Conservation (phyloP, 2,329 filamentous ascomycete species). For the Cladosporium austrohemisphaericum region DNA sequence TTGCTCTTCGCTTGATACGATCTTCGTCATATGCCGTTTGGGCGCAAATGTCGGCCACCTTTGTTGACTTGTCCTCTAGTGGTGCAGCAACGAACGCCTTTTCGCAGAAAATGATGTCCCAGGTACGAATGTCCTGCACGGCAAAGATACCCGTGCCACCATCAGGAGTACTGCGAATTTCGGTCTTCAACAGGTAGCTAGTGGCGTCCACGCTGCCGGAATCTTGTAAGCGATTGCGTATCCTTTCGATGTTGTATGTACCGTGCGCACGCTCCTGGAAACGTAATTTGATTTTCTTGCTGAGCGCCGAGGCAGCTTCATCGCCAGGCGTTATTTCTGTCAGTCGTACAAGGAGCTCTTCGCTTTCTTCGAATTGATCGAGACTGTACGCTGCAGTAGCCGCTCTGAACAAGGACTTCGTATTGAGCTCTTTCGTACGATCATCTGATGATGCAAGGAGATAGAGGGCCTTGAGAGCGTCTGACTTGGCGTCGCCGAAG, state of each 20-base stretch:
- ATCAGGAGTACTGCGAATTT: not conserved
- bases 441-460: constrained; percentile 7
- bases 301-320: constrained; percentile 13
- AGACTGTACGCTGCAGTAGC: constrained; percentile 27
- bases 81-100: constrained; percentile 24
- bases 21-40: no score
- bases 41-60: not conserved
- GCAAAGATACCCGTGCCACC: constrained; percentile 5
- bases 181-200: constrained; percentile 15
- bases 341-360: constrained; percentile 13
- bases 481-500: constrained; percentile 20
- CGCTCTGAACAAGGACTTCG: constrained; percentile 25
- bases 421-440: constrained; percentile 15
- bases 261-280: constrained; percentile 22
- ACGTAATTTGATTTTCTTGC: constrained; percentile 16
- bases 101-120: constrained; percentile 20
- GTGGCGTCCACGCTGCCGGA: constrained; percentile 20
- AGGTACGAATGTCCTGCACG: not conserved
- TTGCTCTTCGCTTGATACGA: no score
- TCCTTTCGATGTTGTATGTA: constrained; percentile 22
- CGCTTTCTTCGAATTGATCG: constrained; percentile 17
- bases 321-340: constrained; percentile 18
- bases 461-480: constrained; percentile 17
- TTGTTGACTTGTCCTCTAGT: not conserved
- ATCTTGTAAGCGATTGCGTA: constrained; percentile 13